Base-by-base conservation (phyloP, 257 asterid species). In the Plectranthus barbatus region DNA sequence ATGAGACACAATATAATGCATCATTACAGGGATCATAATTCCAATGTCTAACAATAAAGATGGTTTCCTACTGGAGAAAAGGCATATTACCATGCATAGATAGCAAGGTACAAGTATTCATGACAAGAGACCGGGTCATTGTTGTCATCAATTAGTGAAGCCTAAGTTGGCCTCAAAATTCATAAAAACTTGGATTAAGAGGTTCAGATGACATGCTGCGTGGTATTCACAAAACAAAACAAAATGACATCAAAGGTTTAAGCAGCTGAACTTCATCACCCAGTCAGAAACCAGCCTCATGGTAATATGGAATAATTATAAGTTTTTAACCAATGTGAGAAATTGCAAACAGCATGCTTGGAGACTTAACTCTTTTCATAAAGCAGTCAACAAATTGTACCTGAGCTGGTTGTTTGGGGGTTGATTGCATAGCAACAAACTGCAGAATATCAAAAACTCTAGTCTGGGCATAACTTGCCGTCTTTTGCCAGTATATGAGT, bases 401-500 rank as follows among this genome's bases (percentile, higher is more conserved):
- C 92, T 82, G 89, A 76, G 86, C 75, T 67, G 87, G 74, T 18
- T 53, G 77, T 60, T 83, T 71, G 41, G 81, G 58, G 67, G 76
- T 76, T 37, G 97, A 80, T 63, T 86, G 95, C 3, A 86, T 73
- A 75, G 94, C 95, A 66, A 89, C 61, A 76, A 80, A 89, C 74
- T 84, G 90, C 81, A 92, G 74, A 72, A 89, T 64, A 54, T 86
- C 95, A 44, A 79, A 85, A 47, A 79, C 36, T 74, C 95, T 80
- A 41, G 89, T 86, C 81, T 86, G 99, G 68, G 79, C 75, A 82
- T 80, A 84, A 76, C 84, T 80, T 69, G 85, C 65, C 49, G 74
- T 66, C 70, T 67, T 82, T 74, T 82, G 87, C 84, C 87, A 80
- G 70, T 84, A 89, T 60, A 80, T 48, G 47, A 86, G 64, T 39